These are phyloP conservation scores for Esteya vermicola DNA, from an alignment of 2,329 filamentous ascomycete genomes.

Conservation along the genomic window DNA sequence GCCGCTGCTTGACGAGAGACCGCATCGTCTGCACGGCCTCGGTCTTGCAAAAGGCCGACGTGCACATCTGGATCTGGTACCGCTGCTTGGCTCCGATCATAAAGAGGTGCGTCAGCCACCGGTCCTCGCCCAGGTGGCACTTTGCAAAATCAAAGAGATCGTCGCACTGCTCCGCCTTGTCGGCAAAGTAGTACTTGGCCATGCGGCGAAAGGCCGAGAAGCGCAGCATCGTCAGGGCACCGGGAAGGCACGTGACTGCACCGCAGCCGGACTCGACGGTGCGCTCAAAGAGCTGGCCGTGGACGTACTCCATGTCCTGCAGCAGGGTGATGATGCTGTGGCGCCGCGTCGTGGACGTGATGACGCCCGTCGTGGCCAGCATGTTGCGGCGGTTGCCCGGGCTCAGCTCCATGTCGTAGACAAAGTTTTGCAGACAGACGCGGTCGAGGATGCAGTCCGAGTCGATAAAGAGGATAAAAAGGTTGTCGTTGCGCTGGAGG, in stretches of 20 bases:
- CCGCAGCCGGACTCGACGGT: constrained; percentile 92
- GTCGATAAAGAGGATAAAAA: constrained; percentile 95
- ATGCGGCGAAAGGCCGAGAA: constrained; percentile 94
- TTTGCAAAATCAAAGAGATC: constrained; percentile 96
- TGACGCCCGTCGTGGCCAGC: constrained; percentile 95
- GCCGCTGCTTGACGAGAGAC: constrained; percentile 82
- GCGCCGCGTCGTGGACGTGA: constrained; percentile 82
- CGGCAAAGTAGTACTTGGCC: constrained; percentile 97
- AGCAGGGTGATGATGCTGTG: constrained; percentile 82
- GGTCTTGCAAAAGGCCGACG: constrained; percentile 94
- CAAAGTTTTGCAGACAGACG: constrained; percentile 89
- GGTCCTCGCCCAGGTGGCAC: constrained; percentile 85
- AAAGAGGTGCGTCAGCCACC: constrained; percentile 95
- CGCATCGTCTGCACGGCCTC: constrained; percentile 83
- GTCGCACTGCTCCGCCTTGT: constrained; percentile 89
- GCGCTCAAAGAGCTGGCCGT: constrained; percentile 90
- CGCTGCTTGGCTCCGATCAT: constrained; percentile 92
- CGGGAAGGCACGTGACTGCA: constrained; percentile 85
- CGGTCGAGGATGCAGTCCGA: constrained; percentile 90
- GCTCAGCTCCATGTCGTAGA: constrained; percentile 97
- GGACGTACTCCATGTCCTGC: constrained; percentile 97
- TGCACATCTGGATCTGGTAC: constrained; percentile 96
- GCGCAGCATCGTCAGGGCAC: constrained; percentile 86
- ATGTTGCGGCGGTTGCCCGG: constrained; percentile 84
- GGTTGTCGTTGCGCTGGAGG: constrained; percentile 71